Conservation (phyloP, 805 yeast species). For the Zygoascus flipseniorum region DNA sequence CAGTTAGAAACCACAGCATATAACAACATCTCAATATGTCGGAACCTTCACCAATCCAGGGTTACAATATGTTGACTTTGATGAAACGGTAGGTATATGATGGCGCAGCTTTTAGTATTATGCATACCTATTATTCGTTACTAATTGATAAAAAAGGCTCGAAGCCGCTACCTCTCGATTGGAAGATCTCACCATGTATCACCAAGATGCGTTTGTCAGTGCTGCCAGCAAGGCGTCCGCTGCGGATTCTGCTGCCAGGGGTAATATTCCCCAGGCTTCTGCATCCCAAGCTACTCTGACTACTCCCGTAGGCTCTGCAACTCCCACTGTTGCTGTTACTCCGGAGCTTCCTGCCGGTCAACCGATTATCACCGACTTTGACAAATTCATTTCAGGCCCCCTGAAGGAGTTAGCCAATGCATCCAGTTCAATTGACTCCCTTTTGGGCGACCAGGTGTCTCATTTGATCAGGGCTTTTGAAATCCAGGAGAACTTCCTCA, state of each 20-base stretch:
- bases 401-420: slow-evolving; percentile 52
- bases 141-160: slow-evolving; percentile 36
- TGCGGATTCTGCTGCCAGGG: slow-evolving; percentile 5
- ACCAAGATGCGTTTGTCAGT: slow-evolving; percentile 44
- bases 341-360: slow-evolving; percentile 8
- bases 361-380: slow-evolving; percentile 18
- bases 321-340: slow-evolving; percentile 17
- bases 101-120: not conserved
- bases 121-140: not conserved
- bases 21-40: not conserved
- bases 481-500: slow-evolving; percentile 50
- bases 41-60: slow-evolving; percentile 45
- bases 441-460: slow-evolving; percentile 42
- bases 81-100: slow-evolving; percentile 44
- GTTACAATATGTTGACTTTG: slow-evolving; percentile 79
- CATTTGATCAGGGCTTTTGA: slow-evolving; percentile 41
- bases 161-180: slow-evolving; percentile 91
- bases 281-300: slow-evolving; percentile 13
- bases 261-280: slow-evolving; percentile 14
- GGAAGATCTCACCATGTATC: slow-evolving; percentile 79
- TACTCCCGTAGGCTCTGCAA: slow-evolving; percentile 15
- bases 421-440: slow-evolving; percentile 47
- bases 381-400: slow-evolving; percentile 40
- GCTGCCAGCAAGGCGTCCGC: slow-evolving; percentile 11
- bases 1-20: too few species aligned